Conservation (phyloP, 306 rosid genomes). For the Trichosanthes truncata region DNA sequence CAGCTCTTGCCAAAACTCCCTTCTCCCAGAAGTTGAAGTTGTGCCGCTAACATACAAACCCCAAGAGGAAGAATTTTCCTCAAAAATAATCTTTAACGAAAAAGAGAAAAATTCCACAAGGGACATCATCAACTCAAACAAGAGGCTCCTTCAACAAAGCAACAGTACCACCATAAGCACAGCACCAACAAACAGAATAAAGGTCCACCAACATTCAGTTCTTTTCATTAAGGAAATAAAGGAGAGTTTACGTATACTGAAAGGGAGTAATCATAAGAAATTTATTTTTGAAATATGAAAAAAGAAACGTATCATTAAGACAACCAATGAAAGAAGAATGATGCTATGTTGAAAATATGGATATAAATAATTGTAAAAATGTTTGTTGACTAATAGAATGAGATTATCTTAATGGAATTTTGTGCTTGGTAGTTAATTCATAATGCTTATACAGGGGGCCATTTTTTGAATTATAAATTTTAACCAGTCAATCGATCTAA, state of each 20-base stretch:
- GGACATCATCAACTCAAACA: background rate
- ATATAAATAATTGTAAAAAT: no score
- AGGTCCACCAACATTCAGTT: background rate
- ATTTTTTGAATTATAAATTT: no score
- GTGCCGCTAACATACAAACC: background rate
- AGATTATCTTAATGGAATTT: background rate
- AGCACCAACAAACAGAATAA: background rate
- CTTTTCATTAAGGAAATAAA: background rate
- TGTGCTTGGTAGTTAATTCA: background rate
- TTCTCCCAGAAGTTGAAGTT: background rate
- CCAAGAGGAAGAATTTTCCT: background rate
- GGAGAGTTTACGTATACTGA: background rate
- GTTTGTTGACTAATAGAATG: background rate
- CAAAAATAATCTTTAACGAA: background rate
- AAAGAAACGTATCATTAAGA: no score
- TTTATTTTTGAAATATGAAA: background rate
- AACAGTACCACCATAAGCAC: background rate
- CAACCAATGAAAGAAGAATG: background rate
- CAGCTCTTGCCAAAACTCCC: background rate
- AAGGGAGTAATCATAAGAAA: background rate
- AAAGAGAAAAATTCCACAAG: background rate
- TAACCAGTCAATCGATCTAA: no score
- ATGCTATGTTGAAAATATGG: background rate
- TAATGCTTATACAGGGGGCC: background rate
- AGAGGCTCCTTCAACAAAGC: background rate